A percentile compares a stretch with the other conserved stretches of the same genome.
These are phyloP conservation scores for Xerocomus nothofagi DNA, from an alignment of 1,284 basidiomycete genomes.

Conservation along the genomic window DNA sequence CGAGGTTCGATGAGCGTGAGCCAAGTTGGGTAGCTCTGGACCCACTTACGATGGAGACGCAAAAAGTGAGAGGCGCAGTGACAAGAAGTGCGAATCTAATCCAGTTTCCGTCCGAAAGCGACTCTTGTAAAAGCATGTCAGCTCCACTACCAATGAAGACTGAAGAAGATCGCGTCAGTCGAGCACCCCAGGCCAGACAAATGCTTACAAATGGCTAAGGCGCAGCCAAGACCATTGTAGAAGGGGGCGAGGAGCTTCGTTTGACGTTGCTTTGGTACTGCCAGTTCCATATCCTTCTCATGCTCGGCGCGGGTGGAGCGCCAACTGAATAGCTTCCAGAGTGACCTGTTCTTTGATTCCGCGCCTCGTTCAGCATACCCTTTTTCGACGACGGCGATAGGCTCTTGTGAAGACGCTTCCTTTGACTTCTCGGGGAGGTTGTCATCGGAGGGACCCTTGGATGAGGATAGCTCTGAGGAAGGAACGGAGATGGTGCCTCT, in stretches of 20 bases:
- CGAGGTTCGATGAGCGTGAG: conserved; percentile 38
- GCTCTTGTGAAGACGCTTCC: conserved; percentile 24
- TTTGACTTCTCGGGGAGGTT: conserved; percentile 50
- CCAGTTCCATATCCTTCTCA: conserved; percentile 51
- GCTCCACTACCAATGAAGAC: conserved; percentile 63
- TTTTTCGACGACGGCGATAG: conserved; percentile 31
- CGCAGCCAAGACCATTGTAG: conserved; percentile 74
- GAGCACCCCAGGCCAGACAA: background rate
- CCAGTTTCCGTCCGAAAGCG: conserved; percentile 61
- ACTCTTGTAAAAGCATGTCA: conserved; percentile 62
- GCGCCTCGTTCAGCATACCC: conserved; percentile 23
- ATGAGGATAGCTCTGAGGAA: conserved; percentile 49
- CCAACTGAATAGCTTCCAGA: conserved; percentile 38
- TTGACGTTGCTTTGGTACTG: conserved; percentile 39
- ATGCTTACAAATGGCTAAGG: conserved; percentile 58
- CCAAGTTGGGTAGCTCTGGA: background rate
- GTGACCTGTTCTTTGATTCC: conserved; percentile 17
- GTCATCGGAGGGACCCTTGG: conserved; percentile 49
- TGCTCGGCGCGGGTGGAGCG: conserved; percentile 25
- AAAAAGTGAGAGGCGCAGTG: conserved; percentile 70
- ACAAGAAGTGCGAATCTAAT: conserved; percentile 64
- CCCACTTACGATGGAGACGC: conserved; percentile 65
- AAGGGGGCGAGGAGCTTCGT: conserved; percentile 72
- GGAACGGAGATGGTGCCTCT: conserved; percentile 37
- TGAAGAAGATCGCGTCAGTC: conserved; percentile 31